Evolutionary conservation across 306 rosid genomes (phyloP).

Genomic region (Rosa rugosa): DNA sequence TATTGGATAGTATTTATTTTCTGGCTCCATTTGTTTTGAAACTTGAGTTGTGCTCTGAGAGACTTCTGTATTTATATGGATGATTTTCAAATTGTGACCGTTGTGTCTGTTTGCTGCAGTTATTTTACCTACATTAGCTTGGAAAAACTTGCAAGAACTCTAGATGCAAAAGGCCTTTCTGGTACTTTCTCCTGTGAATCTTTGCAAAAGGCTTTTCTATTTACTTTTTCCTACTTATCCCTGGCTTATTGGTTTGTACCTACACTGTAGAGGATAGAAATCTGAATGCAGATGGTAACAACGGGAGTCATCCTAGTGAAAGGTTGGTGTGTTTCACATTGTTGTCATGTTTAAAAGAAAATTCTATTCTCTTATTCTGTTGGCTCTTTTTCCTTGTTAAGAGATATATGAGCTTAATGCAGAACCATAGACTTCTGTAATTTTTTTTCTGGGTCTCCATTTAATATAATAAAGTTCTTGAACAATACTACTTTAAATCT

Average conservation of each 20-base stretch:
- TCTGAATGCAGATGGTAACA: slow-evolving; percentile 27
- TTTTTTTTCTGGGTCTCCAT: not conserved
- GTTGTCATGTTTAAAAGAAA: slow-evolving; percentile 11
- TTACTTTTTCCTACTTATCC: slow-evolving; percentile 8
- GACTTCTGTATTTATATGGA: not conserved
- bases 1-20: not conserved
- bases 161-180: slow-evolving; percentile 50
- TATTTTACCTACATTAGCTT: slow-evolving; percentile 84
- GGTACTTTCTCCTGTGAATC: slow-evolving; percentile 42
- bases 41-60: not conserved
- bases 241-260: slow-evolving; percentile 13
- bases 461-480: not conserved
- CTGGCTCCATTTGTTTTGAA: not conserved
- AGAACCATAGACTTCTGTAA: not conserved
- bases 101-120: slow-evolving; percentile 41
- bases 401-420: not conserved
- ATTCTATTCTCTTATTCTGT: not conserved
- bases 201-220: not conserved
- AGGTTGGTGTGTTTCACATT: slow-evolving; percentile 45
- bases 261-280: slow-evolving; percentile 40
- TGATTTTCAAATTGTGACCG: not conserved
- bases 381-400: not conserved
- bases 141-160: slow-evolving; percentile 53
- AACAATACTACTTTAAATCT: not conserved
- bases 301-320: slow-evolving; percentile 39